phyloP scores from a whole-genome alignment of 1,139 yeast species.

The Nakaseomyces uthaithaninus region DNA sequence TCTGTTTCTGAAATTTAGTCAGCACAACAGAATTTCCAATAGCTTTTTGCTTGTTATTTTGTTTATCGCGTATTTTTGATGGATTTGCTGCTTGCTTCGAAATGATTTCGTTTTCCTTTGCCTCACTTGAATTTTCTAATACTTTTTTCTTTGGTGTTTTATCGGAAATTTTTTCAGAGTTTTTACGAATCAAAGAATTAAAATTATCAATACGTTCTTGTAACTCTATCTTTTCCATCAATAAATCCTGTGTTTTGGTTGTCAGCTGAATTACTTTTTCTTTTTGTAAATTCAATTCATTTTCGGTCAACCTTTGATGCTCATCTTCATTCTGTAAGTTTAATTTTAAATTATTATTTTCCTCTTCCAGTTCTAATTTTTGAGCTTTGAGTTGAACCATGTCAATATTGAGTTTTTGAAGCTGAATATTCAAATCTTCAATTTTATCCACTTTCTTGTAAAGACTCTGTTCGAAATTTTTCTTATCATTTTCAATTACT shows the following conservation, averaged over 20 bases:
- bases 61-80: too few species aligned
- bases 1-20: too few species aligned
- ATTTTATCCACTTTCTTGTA: slow-evolving; percentile 15
- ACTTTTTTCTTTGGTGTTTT: background rate
- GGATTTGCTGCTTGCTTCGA: too few species aligned
- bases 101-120: too few species aligned
- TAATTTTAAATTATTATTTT: slow-evolving; percentile 21
- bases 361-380: slow-evolving; percentile 29
- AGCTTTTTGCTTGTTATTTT: too few species aligned
- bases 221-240: slow-evolving; percentile 24
- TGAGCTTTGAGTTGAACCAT: slow-evolving; percentile 29
- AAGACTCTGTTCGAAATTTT: slow-evolving; percentile 15
- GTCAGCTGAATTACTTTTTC: slow-evolving; percentile 19
- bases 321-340: slow-evolving; percentile 16
- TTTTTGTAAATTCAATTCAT: slow-evolving; percentile 19
- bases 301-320: slow-evolving; percentile 16
- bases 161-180: slow-evolving; percentile 6
- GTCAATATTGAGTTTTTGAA: slow-evolving; percentile 28
- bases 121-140: too few species aligned
- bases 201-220: slow-evolving; percentile 21
- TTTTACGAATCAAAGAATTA: slow-evolving; percentile 5
- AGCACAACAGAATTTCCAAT: too few species aligned
- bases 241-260: slow-evolving; percentile 21
- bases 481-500: slow-evolving; percentile 19
- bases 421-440: slow-evolving; percentile 24